Base-by-base conservation (phyloP, 305 asterid genomes). In the Caryopteris hybrid region DNA sequence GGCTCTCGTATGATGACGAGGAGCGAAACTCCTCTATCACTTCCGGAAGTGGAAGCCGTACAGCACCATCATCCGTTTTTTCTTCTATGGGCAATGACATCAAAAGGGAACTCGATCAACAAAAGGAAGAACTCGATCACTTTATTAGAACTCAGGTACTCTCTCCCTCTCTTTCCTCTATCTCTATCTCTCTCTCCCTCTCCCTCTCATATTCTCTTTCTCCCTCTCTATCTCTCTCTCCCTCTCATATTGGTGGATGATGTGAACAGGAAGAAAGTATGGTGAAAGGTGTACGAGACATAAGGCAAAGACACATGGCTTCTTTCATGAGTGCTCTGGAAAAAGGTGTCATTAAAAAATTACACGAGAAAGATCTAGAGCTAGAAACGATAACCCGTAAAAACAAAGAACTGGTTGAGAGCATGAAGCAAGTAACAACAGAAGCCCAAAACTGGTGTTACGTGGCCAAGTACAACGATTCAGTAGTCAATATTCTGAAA, bases 381-480 rank as follows among this genome's bases (percentile, higher is more conserved):
- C 65, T 90, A 56, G 91, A 88, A 66, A 73, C 43, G 66, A 61
- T 86, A 69, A 84, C 83, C 11, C 80, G 84, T 50, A 90, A 84
- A 71, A 92, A 84, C 86, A 69, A 69, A 59, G 93, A 92, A 59
- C 88, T 92, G 1, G 86, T 81, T 0, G 96, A 89, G 75, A 85
- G 72, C 34, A 71, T 86, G 79, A 88, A 86, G 81, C 95, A 82
- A 61, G 83, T 76, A 13, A 83, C 96, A 10, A 43, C 70, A 0
- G 97, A 92, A 63, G 90, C 93, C 67, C 95, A 90, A 67, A 85
- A 80, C 64, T 92, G 98, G 98, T 86, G 91, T 71, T 85, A 90
- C 27, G 73, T 84, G 77, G 96, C 98, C 14, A 92, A 86, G 86
- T 84, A 87, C 82, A 90, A 86, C 0, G 98, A 92, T 70, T 90